Percentiles rank a stretch among this genome's conserved stretches.
Evolutionary conservation across 129 eudicot species (phyloP).

Genomic region (Rutidosis leptorrhynchoides): DNA sequence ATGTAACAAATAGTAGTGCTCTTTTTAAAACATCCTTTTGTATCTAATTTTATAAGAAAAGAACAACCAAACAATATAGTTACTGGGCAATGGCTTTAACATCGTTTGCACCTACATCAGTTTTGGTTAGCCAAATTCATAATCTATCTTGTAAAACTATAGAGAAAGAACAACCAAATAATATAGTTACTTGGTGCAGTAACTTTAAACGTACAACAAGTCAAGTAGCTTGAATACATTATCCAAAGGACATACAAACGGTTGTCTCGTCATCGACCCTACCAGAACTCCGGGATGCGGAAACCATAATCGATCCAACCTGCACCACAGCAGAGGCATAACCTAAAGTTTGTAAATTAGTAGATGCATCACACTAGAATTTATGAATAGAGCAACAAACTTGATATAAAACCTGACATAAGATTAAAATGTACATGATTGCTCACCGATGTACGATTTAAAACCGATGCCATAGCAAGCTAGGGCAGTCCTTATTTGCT

Average conservation of each 20-base stretch:
- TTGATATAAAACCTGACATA: no score
- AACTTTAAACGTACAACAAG: no score
- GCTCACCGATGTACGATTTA: constrained; percentile 93
- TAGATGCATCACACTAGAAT: constrained; percentile 6
- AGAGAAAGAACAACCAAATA: no score
- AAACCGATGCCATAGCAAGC: constrained; percentile 78
- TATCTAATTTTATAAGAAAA: no score
- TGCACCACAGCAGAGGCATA: constrained; percentile 98
- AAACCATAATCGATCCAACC: constrained; percentile 98
- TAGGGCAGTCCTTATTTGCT: constrained; percentile 91
- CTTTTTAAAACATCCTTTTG: no score
- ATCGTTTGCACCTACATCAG: constrained; percentile 64
- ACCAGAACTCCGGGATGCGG: constrained; percentile 87
- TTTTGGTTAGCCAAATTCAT: constrained; percentile 11
- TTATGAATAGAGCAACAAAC: background rate
- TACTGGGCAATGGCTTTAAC: constrained; percentile 67
- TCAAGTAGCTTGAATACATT: constrained; percentile 90
- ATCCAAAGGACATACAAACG: constrained; percentile 85
- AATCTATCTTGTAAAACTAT: no score
- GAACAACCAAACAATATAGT: no score
- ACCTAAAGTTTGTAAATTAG: constrained; percentile 49
- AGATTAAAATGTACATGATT: constrained; percentile 9
- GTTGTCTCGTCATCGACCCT: constrained; percentile 85
- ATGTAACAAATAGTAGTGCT: no score
- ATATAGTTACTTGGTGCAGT: no score